phyloP scores from a whole-genome alignment of 2,329 filamentous ascomycete genomes.

The Alternaria gaisen region DNA sequence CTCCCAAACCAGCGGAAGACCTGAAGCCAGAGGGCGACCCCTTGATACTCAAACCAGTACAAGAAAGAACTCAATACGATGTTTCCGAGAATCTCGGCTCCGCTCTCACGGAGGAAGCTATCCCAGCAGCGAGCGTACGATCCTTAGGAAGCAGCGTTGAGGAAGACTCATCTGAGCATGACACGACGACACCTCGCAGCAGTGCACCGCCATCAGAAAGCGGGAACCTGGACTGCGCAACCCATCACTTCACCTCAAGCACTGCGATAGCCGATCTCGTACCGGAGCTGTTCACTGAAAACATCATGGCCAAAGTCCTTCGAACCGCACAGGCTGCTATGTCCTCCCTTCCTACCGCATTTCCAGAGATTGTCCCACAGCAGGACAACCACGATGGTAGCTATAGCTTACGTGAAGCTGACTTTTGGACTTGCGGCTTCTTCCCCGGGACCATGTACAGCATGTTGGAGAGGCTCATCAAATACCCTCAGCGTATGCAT shows the following conservation, averaged over 20 bases:
- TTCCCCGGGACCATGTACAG: slow-evolving; percentile 58
- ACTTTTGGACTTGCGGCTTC: slow-evolving; percentile 62
- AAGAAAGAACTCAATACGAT: background rate
- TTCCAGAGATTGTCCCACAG: slow-evolving; percentile 30
- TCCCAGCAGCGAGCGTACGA: background rate
- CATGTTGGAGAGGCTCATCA: slow-evolving; percentile 50
- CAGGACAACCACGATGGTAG: slow-evolving; percentile 21
- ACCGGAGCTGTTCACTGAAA: slow-evolving; percentile 26
- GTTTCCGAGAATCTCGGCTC: background rate
- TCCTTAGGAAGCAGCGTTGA: background rate
- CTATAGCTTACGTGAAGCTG: slow-evolving; percentile 54
- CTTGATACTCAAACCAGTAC: background rate
- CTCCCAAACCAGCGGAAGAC: background rate
- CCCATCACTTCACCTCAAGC: slow-evolving; percentile 1
- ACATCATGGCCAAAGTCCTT: slow-evolving; percentile 28
- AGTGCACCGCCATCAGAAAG: background rate
- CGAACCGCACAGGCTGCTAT: slow-evolving; percentile 27
- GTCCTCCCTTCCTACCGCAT: slow-evolving; percentile 20
- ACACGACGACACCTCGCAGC: background rate
- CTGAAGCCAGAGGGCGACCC: background rate
- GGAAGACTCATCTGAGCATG: background rate
- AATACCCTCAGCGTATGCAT: slow-evolving; percentile 29
- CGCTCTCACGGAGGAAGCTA: background rate
- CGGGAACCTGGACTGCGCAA: background rate
- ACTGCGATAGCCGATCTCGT: background rate